Conservation (phyloP, 2,329 filamentous ascomycete genomes). For the Davidsoniella virescens region DNA sequence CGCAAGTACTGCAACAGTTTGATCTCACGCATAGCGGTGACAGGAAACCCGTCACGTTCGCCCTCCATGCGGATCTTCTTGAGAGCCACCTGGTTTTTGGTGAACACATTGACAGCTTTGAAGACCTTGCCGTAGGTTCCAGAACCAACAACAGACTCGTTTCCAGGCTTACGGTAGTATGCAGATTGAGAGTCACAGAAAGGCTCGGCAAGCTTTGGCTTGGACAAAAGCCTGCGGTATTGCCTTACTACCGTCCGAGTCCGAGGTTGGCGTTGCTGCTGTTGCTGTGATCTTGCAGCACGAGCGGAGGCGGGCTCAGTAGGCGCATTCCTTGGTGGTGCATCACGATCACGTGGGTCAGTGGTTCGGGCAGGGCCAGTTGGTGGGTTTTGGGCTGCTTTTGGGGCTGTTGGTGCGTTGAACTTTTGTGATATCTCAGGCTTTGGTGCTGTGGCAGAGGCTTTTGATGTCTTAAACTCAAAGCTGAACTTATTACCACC, state of each 20-base stretch:
- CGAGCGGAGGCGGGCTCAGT: slow-evolving; percentile 38
- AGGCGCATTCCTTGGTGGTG: slow-evolving; percentile 33
- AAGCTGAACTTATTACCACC: slow-evolving; percentile 64
- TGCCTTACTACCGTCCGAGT: slow-evolving; percentile 51
- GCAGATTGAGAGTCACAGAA: slow-evolving; percentile 71
- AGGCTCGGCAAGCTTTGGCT: slow-evolving; percentile 54
- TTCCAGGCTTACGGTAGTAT: slow-evolving; percentile 90
- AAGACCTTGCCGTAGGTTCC: slow-evolving; percentile 94
- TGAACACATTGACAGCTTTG: slow-evolving; percentile 88
- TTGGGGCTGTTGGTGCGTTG: slow-evolving; percentile 30
- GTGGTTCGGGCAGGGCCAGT: slow-evolving; percentile 17
- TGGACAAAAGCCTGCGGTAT: slow-evolving; percentile 53
- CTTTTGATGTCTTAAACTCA: slow-evolving; percentile 65
- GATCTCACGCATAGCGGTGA: slow-evolving; percentile 81
- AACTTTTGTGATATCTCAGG: slow-evolving; percentile 52
- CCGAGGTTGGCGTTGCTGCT: slow-evolving; percentile 27
- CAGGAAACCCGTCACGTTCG: slow-evolving; percentile 77
- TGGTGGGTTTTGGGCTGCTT: slow-evolving; percentile 26
- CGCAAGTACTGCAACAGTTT: slow-evolving; percentile 77
- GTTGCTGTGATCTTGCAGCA: slow-evolving; percentile 14
- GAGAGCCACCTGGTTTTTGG: slow-evolving; percentile 63
- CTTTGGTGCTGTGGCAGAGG: slow-evolving; percentile 37
- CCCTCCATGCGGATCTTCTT: slow-evolving; percentile 92
- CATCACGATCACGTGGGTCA: slow-evolving; percentile 22
- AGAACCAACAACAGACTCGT: slow-evolving; percentile 88